A percentile compares a stretch with the other conserved stretches of the same genome.
Evolutionary conservation across 164 flowering plant genomes (phyloP).

Genomic region (Aristolochia contorta): DNA sequence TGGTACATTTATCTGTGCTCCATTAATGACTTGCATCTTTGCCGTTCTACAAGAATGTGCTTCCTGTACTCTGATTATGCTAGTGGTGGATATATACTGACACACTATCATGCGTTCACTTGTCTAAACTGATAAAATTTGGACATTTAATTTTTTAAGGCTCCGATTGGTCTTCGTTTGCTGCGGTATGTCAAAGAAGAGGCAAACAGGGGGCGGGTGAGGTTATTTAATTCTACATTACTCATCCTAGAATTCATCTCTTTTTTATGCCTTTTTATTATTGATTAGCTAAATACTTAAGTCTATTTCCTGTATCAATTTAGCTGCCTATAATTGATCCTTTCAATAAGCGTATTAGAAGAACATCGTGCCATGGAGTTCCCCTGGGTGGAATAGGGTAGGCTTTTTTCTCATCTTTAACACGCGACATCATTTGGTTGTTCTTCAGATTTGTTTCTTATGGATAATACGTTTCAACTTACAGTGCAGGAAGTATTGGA

Average conservation of each 20-base stretch:
- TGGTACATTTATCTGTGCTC: neutral
- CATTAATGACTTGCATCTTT: neutral
- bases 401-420: neutral
- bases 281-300: neutral
- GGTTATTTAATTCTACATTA: neutral
- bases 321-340: conserved; percentile 44
- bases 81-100: neutral
- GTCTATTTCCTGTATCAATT: neutral
- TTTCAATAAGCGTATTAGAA: conserved; percentile 1
- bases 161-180: conserved; percentile 63
- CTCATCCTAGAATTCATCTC: neutral
- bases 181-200: conserved; percentile 43
- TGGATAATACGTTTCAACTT: conserved; percentile 4
- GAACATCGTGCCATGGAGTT: conserved; percentile 9
- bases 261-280: neutral
- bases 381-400: conserved; percentile 17
- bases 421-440: neutral
- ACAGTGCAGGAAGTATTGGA: conserved; percentile 93
- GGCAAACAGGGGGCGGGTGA: conserved; percentile 52
- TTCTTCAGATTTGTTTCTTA: neutral
- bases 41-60: too few relatives aligned
- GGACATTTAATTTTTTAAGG: conserved; percentile 29
- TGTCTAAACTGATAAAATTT: neutral
- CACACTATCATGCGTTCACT: neutral
- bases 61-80: neutral